Evolutionary conservation across 176 grass and related monocot genomes (phyloP).

Genomic region (Ensete ventricosum): DNA sequence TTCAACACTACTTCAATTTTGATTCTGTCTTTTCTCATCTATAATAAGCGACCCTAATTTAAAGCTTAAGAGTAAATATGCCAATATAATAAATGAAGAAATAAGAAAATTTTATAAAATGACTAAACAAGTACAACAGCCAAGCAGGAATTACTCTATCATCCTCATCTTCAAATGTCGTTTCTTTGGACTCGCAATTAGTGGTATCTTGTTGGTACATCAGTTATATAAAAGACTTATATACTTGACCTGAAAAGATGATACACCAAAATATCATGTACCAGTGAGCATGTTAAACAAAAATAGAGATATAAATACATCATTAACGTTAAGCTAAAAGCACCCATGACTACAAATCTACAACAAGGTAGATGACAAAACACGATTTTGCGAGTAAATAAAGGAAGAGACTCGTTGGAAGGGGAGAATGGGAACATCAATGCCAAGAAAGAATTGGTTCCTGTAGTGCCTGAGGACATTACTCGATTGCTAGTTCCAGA

Average conservation of each 20-base stretch:
- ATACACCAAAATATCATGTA: background rate
- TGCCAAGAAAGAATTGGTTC: too few species aligned
- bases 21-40: background rate
- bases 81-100: background rate
- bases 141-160: constrained; percentile 19
- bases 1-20: background rate
- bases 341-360: background rate
- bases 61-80: background rate
- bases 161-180: constrained; percentile 23
- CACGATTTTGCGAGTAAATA: background rate
- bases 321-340: background rate
- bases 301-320: background rate
- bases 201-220: constrained; percentile 27
- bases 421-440: background rate
- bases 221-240: background rate
- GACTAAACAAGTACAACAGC: background rate
- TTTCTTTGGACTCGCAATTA: constrained; percentile 13
- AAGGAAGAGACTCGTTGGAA: background rate
- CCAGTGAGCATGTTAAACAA: background rate
- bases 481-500: too few species aligned
- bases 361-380: background rate
- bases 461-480: too few species aligned
- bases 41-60: background rate
- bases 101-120: background rate
- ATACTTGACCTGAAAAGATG: background rate